These are phyloP conservation scores for Bullera alba DNA, from an alignment of 768 basidiomycete species.

Conservation along the genomic window DNA sequence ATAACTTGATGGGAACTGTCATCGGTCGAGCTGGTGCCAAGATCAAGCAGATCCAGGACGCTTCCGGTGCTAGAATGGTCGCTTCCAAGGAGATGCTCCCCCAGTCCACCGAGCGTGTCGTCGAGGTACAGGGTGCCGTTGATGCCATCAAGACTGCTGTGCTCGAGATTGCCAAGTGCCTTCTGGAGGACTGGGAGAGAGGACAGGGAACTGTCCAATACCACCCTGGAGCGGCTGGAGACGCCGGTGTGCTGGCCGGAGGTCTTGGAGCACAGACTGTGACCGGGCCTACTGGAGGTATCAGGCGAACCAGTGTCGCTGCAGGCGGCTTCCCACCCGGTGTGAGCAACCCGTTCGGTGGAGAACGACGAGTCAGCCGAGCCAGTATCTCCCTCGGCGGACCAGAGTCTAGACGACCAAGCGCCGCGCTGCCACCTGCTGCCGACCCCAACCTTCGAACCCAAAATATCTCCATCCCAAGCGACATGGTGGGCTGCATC, in stretches of 20 bases:
- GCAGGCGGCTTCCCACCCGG: constrained; percentile 30
- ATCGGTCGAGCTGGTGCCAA: constrained; percentile 93
- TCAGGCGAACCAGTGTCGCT: constrained; percentile 38
- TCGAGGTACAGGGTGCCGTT: constrained; percentile 90
- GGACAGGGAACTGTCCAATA: constrained; percentile 89
- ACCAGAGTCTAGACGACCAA: constrained; percentile 42
- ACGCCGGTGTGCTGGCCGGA: constrained; percentile 46
- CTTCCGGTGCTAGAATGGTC: constrained; percentile 93
- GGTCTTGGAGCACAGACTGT: constrained; percentile 44
- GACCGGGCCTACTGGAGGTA: constrained; percentile 44
- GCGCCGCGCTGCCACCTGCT: constrained; percentile 14
- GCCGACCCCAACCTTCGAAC: constrained; percentile 73
- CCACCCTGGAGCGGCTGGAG: constrained; percentile 73
- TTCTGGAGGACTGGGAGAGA: constrained; percentile 94
- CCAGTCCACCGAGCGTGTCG: constrained; percentile 97
- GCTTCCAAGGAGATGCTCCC: constrained; percentile 99
- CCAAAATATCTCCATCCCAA: constrained; percentile 98
- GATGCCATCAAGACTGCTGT: constrained; percentile 90
- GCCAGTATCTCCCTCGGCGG: constrained; percentile 53
- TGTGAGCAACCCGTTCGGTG: not conserved
- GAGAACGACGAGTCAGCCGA: constrained; percentile 37
- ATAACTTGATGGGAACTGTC: constrained; percentile 98
- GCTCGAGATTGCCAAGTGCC: constrained; percentile 88
- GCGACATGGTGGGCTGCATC: constrained; percentile 83
- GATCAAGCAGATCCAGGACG: constrained; percentile 98